Percentiles rank a stretch among this genome's conserved stretches.
Conservation (phyloP, 148 eudicot species). For the Persicaria maculosa region DNA sequence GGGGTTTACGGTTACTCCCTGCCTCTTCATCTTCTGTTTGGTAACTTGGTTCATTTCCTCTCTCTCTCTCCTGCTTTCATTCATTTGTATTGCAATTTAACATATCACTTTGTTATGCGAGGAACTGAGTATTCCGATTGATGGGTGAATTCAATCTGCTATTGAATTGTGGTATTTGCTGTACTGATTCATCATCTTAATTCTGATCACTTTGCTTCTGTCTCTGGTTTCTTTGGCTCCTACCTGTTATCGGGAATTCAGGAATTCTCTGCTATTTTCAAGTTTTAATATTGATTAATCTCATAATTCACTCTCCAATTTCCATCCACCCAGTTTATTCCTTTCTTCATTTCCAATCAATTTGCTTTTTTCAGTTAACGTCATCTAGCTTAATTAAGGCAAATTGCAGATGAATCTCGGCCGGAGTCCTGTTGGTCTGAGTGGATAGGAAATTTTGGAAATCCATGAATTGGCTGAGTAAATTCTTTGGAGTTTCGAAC, state of each 20-base stretch:
- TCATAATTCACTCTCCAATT: background rate
- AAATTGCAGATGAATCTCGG: slow-evolving; percentile 20
- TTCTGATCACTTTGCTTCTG: slow-evolving; percentile 6
- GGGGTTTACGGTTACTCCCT: background rate
- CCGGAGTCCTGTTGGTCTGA: slow-evolving; percentile 4
- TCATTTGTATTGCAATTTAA: background rate
- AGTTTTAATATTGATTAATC: background rate
- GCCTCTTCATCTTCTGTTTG: background rate
- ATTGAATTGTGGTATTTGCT: background rate
- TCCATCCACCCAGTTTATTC: slow-evolving; percentile 1
- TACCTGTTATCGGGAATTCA: background rate
- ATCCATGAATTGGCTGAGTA: slow-evolving; percentile 89
- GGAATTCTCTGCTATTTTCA: background rate
- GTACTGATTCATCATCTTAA: background rate
- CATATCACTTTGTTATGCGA: no score
- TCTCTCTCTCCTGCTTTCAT: background rate
- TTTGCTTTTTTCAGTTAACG: background rate
- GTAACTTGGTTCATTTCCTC: background rate
- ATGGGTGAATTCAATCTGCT: background rate
- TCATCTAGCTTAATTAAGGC: background rate
- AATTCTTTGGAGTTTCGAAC: slow-evolving; percentile 56
- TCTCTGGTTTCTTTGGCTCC: background rate
- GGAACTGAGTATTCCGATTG: background rate
- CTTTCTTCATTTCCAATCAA: background rate
- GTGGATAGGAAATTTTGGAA: slow-evolving; percentile 5